Conservation (phyloP, 495 filamentous ascomycete species). For the Lentithecium fluviatile region DNA sequence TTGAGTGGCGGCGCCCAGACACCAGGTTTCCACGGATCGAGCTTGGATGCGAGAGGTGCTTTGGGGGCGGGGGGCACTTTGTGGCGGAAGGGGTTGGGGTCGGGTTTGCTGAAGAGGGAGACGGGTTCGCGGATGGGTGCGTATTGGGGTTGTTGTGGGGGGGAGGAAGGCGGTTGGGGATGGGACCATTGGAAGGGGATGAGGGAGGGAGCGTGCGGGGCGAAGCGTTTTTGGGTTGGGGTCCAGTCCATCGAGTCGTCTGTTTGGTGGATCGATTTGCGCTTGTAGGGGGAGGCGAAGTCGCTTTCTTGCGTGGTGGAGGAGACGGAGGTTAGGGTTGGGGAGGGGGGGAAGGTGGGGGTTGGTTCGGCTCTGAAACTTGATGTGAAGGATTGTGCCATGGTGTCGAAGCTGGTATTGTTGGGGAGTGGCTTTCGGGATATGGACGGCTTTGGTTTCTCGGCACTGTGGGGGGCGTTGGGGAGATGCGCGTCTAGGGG, state of each 20-base stretch:
- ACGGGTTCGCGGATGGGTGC: constrained; percentile 2
- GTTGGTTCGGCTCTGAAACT: constrained; percentile 8
- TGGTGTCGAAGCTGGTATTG: constrained; percentile 24
- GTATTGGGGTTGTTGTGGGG: not conserved
- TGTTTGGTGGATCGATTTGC: constrained; percentile 27
- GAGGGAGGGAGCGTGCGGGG: not conserved
- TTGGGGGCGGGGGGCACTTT: constrained; percentile 9
- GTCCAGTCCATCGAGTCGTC: constrained; percentile 77
- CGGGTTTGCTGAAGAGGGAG: constrained; percentile 14
- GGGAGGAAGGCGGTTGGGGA: not conserved
- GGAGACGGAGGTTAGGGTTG: constrained; percentile 5
- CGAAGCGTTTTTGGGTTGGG: constrained; percentile 50
- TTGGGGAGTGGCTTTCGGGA: constrained; percentile 5
- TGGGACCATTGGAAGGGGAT: not conserved
- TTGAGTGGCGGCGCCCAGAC: not conserved
- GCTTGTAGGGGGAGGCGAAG: not conserved
- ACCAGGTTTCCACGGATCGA: constrained; percentile 1
- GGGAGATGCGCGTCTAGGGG: constrained; percentile 38
- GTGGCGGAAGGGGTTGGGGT: constrained; percentile 22
- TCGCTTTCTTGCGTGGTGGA: constrained; percentile 6
- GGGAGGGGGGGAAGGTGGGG: constrained; percentile 15
- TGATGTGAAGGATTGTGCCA: constrained; percentile 24
- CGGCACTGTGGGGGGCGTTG: constrained; percentile 13
- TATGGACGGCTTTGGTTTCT: not conserved
- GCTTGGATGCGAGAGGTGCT: not conserved